Conservation (phyloP, 805 yeast species). For the Kazachstania taianensis region DNA sequence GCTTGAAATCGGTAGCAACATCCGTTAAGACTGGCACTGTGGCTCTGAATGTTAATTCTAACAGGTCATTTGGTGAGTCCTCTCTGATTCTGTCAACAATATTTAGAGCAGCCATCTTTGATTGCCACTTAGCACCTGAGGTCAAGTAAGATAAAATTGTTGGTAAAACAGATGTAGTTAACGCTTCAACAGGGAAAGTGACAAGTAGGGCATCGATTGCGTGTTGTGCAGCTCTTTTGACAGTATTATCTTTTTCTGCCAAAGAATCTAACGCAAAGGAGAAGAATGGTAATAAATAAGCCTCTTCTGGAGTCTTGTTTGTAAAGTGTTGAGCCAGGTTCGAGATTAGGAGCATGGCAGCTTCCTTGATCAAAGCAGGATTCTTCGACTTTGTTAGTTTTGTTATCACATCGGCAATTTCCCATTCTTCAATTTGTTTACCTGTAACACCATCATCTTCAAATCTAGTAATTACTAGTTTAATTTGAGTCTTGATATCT, state of each 20-base stretch:
- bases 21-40: conserved; percentile 81
- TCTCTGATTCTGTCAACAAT: conserved; percentile 63
- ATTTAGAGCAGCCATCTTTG: conserved; percentile 71
- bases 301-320: conserved; percentile 64
- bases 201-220: conserved; percentile 64
- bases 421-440: conserved; percentile 49
- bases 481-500: conserved; percentile 29
- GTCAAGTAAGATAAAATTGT: conserved; percentile 56
- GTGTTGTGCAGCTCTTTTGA: conserved; percentile 75
- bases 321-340: conserved; percentile 52
- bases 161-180: conserved; percentile 59
- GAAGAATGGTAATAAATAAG: conserved; percentile 56
- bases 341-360: conserved; percentile 53
- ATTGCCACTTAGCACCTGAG: conserved; percentile 84
- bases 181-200: conserved; percentile 66
- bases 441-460: conserved; percentile 26
- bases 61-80: conserved; percentile 73
- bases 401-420: conserved; percentile 49
- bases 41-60: conserved; percentile 69
- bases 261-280: conserved; percentile 56
- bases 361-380: conserved; percentile 65
- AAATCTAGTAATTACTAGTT: conserved; percentile 39
- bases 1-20: conserved; percentile 90
- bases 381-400: conserved; percentile 67
- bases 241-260: conserved; percentile 81